Evolutionary conservation across 2,329 filamentous ascomycete genomes (phyloP).

Genomic region (Aureobasidium sp.): DNA sequence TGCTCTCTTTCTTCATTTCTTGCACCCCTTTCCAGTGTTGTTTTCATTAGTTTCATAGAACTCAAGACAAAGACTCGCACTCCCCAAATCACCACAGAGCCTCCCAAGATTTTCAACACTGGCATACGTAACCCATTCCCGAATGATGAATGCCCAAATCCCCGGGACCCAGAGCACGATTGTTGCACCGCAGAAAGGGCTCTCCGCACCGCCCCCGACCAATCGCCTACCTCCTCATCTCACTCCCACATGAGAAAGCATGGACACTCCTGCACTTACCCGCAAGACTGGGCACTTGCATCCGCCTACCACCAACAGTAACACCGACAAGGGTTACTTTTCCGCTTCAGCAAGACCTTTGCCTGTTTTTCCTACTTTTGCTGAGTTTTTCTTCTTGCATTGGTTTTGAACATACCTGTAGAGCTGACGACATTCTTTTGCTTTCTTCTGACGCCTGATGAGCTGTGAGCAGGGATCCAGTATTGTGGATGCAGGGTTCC

Average conservation of each 20-base stretch:
- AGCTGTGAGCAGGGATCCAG: background rate
- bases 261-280: background rate
- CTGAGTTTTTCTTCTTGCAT: background rate
- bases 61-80: background rate
- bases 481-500: background rate
- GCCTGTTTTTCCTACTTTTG: background rate
- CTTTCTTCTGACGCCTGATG: background rate
- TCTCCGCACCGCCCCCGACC: background rate
- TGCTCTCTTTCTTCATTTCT: background rate
- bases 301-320: background rate
- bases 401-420: background rate
- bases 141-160: background rate
- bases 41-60: background rate
- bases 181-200: background rate
- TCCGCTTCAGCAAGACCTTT: background rate
- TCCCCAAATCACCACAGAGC: background rate
- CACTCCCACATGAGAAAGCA: background rate
- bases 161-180: background rate
- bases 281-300: background rate
- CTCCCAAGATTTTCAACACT: background rate
- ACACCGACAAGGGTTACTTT: background rate
- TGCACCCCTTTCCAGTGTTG: background rate
- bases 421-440: background rate
- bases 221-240: background rate
- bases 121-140: background rate